Percentiles rank a stretch among this genome's conserved stretches.
Evolutionary conservation across 441 rosid species (phyloP).

Genomic region (Raphanus hybrid): DNA sequence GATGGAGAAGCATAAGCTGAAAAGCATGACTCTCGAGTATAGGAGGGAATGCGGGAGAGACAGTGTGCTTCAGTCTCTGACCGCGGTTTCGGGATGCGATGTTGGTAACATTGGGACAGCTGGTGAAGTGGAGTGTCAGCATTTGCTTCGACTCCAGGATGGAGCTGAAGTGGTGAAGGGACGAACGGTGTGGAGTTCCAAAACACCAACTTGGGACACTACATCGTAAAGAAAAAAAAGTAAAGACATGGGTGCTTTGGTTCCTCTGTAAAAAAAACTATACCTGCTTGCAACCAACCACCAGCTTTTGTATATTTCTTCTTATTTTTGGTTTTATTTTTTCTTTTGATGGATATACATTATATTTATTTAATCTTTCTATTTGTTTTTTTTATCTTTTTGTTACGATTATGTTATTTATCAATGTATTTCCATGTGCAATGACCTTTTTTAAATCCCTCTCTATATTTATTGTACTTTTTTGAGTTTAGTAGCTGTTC

Average conservation of each 20-base stretch:
- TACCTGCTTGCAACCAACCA: constrained; percentile 27
- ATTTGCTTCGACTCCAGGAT: constrained; percentile 80
- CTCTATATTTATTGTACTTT: constrained; percentile 30
- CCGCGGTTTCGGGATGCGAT: constrained; percentile 61
- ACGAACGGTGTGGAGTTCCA: constrained; percentile 92
- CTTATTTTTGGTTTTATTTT: background rate
- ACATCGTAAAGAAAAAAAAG: constrained; percentile 2
- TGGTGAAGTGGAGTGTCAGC: constrained; percentile 80
- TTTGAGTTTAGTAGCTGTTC: constrained; percentile 31
- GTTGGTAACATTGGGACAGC: constrained; percentile 47
- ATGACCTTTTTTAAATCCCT: constrained; percentile 27
- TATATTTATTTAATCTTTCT: constrained; percentile 46
- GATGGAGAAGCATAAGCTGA: constrained; percentile 83
- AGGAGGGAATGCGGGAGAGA: constrained; percentile 98
- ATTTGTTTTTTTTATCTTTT: constrained; percentile 21
- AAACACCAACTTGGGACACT: constrained; percentile 45
- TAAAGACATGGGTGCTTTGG: constrained; percentile 22
- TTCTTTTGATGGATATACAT: constrained; percentile 30
- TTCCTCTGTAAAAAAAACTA: constrained; percentile 31
- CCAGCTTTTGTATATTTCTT: constrained; percentile 34
- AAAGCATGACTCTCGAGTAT: constrained; percentile 86
- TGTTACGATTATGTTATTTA: constrained; percentile 12
- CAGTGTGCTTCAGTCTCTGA: constrained; percentile 89
- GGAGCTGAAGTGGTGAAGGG: constrained; percentile 94
- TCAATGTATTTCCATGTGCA: constrained; percentile 34